Evolutionary conservation across 805 yeast genomes (phyloP), one percentile per base, ranked within the genome.

Genomic region (Saturnispora kantuleensis): DNA sequence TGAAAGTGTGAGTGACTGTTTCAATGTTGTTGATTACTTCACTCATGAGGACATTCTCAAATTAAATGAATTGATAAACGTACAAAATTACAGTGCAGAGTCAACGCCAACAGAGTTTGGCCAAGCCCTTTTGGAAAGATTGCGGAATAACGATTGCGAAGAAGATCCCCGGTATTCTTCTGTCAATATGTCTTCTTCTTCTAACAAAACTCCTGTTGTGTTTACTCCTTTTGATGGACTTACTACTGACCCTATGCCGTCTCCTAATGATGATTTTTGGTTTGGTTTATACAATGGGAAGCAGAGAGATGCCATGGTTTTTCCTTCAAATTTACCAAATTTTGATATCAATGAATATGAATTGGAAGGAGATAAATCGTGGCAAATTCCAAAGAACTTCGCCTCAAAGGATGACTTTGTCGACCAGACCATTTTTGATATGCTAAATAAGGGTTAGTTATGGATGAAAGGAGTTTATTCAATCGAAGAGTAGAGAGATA

Each of bases 211-310:
- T 21, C 33, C 32, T 13, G 11, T 29, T 12, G 30, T 15, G n/a
- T 15, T 16, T 11, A 29, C 41, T 15, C 17, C 41, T 15, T 29
- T 38, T 13, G 41, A 38, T 5, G 17, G 10, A 15, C 7, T 38
- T 3, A 18, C 17, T 28, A 29, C 30, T 38, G 26, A 29, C 31
- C 11, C 30, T 3, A 26, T 30, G 1, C 41, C 41, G 11, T 13
- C 33, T 15, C 41, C 41, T 13, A 31, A 39, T 31, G 42, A 39
- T 17, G 29, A 39, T 11, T 57, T 56, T 40, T 58, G 63, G 63
- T 39, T 46, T 13, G 55, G 55, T 3, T 32, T 50, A 28, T 39
- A 31, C 16, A 39, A 18, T 21, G 32, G 17, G 31, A 13, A 30
- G 42, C 12, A 13, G 16, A 32, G 31, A 10, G 31, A 38, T 15